These are phyloP conservation scores for Sporothrix variecibatus DNA, from an alignment of 2,329 filamentous ascomycete species.

Conservation along the genomic window DNA sequence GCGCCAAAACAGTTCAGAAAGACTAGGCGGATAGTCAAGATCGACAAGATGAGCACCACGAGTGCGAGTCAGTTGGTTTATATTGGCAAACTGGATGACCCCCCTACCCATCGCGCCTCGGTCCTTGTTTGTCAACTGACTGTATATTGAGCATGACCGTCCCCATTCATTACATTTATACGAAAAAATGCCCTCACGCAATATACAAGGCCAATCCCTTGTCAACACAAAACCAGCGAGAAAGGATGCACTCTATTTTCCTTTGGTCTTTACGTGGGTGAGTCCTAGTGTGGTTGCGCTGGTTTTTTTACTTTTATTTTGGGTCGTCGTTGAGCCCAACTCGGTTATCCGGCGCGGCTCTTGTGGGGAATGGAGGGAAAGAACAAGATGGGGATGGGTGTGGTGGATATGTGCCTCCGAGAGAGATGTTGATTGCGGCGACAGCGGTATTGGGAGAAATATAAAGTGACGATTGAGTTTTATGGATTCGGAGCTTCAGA, in stretches of 20 bases:
- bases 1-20: neutral
- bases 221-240: neutral
- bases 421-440: neutral
- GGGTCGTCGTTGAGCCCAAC: neutral
- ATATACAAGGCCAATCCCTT: neutral
- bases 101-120: neutral
- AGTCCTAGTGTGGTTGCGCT: neutral
- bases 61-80: slow-evolving; percentile 17
- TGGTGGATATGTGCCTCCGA: slow-evolving; percentile 5
- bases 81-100: neutral
- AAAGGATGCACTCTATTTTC: neutral
- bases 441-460: neutral
- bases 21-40: neutral
- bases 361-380: neutral
- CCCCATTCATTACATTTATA: slow-evolving; percentile 14
- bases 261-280: neutral
- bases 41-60: neutral
- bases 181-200: slow-evolving; percentile 19
- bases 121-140: neutral
- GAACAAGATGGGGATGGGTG: neutral
- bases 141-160: neutral
- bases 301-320: too few species aligned
- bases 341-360: slow-evolving; percentile 19
- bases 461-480: neutral
- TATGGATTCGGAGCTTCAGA: neutral